Evolutionary conservation across 805 yeast species (phyloP).

Genomic region (Metschnikowia hibisci): DNA sequence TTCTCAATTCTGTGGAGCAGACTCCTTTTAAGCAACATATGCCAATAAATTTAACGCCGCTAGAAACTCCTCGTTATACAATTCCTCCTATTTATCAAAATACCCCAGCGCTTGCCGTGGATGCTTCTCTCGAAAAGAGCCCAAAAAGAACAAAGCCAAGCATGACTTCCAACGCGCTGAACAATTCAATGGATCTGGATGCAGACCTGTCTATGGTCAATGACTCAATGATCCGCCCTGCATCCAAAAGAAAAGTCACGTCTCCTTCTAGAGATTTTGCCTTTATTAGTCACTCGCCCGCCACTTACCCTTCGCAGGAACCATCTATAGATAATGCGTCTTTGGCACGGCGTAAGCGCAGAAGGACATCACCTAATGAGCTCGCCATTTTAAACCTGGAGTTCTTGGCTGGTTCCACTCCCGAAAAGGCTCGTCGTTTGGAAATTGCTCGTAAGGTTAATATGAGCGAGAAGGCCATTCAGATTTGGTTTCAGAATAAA

Average conservation of each 20-base stretch:
- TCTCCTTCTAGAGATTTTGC: conserved; percentile 50
- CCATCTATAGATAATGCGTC: conserved; percentile 88
- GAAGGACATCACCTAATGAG: conserved; percentile 91
- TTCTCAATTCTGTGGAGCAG: conserved; percentile 23
- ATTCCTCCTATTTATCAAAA: conserved; percentile 2
- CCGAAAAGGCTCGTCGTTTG: conserved; percentile 69
- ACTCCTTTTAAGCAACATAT: conserved; percentile 20
- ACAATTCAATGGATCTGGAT: conserved; percentile 10
- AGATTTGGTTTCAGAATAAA: conserved; percentile 97
- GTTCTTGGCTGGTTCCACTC: conserved; percentile 73
- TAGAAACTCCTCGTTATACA: conserved; percentile 14
- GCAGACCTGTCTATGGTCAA: conserved; percentile 10
- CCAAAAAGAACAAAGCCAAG: neutral
- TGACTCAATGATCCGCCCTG: conserved; percentile 12
- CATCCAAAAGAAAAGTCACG: conserved; percentile 25
- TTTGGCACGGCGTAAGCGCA: conserved; percentile 87
- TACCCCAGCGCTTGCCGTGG: neutral
- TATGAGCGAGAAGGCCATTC: conserved; percentile 97
- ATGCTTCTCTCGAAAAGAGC: neutral
- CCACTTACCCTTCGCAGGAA: conserved; percentile 78
- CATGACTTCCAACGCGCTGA: neutral
- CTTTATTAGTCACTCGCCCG: conserved; percentile 88
- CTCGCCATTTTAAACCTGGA: conserved; percentile 75
- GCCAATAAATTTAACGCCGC: conserved; percentile 25
- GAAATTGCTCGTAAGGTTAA: conserved; percentile 77